Conservation (phyloP, 768 basidiomycete genomes). For the Kwoniella sp. region DNA sequence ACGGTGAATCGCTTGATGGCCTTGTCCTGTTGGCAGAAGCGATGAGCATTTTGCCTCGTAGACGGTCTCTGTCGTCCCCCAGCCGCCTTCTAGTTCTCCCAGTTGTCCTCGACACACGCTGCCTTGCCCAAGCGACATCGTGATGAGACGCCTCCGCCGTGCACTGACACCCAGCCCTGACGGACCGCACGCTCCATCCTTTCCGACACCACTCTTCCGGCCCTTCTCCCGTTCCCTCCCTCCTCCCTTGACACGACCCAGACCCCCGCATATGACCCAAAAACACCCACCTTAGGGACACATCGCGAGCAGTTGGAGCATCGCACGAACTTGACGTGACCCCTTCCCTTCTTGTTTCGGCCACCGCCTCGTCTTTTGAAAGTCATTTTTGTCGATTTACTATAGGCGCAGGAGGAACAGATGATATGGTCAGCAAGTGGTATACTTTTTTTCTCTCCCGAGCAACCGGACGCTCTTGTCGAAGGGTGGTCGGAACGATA, state of each 20-base stretch:
- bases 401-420: neutral
- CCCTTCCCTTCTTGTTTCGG: slow-evolving; percentile 98
- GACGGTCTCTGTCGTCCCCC: no score
- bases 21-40: slow-evolving; percentile 67
- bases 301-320: slow-evolving; percentile 99
- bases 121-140: neutral
- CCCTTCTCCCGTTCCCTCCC: neutral
- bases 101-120: neutral
- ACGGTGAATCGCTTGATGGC: slow-evolving; percentile 99
- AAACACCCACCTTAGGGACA: slow-evolving; percentile 62
- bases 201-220: neutral
- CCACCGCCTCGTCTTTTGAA: slow-evolving; percentile 99
- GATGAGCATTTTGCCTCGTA: no score
- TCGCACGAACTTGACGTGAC: slow-evolving; percentile 87
- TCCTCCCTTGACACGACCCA: neutral
- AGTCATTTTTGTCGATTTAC: slow-evolving; percentile 58
- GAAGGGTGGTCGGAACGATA: neutral
- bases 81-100: neutral
- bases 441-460: neutral
- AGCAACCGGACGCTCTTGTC: neutral
- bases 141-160: neutral
- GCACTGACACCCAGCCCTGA: no score
- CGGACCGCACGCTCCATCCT: no score
- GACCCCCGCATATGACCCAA: neutral
- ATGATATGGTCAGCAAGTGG: neutral